These are phyloP conservation scores for Fraxinus sp. DNA, from an alignment of 305 asterid species.

Conservation along the genomic window DNA sequence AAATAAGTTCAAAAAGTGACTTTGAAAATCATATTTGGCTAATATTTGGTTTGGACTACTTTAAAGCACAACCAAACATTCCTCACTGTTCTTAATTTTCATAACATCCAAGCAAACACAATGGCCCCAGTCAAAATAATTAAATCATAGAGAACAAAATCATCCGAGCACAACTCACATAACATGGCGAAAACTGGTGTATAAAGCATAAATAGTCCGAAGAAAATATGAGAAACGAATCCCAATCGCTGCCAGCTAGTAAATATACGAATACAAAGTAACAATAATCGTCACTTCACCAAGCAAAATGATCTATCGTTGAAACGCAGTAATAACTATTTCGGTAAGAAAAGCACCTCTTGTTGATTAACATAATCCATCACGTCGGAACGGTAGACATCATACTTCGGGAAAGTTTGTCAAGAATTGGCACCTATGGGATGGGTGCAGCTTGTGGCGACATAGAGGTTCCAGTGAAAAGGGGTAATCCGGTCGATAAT, in stretches of 20 bases:
- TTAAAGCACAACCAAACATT: neutral
- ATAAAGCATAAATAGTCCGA: neutral
- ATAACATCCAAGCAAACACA: neutral
- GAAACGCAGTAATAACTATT: neutral
- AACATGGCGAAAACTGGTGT: constrained; percentile 19
- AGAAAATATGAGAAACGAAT: neutral
- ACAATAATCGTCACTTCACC: neutral
- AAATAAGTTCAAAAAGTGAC: neutral
- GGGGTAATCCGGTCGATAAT: constrained; percentile 1
- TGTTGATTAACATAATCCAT: neutral
- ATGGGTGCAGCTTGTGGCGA: constrained; percentile 18
- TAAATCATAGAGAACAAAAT: neutral
- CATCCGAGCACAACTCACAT: constrained; percentile 18
- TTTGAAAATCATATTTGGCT: neutral
- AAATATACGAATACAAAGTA: constrained; percentile 19
- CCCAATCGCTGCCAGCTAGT: constrained; percentile 16
- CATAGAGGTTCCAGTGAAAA: constrained; percentile 24
- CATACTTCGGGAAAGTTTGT: too few relatives aligned
- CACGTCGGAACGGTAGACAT: too few relatives aligned
- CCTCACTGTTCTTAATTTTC: neutral
- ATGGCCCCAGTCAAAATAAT: neutral
- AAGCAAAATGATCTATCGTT: neutral
- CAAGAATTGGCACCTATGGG: constrained; percentile 4
- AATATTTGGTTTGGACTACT: neutral
- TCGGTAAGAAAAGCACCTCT: constrained; percentile 13